A percentile compares a stretch with the other conserved stretches of the same genome.
phyloP scores from a whole-genome alignment of 2,329 filamentous ascomycete genomes.

The Venturiaceae sp. region DNA sequence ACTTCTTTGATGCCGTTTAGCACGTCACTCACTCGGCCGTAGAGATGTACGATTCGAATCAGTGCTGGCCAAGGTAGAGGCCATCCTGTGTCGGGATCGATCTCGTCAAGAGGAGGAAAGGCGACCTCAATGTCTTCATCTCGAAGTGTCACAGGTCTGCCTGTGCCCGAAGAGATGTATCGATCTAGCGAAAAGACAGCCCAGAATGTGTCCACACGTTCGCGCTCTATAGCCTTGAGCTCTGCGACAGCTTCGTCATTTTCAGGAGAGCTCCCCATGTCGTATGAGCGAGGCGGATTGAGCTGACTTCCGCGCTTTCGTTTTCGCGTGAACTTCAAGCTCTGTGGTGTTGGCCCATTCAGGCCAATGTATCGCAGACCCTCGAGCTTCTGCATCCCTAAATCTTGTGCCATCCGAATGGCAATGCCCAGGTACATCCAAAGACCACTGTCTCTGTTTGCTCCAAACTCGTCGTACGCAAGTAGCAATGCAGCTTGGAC shows the following conservation, averaged over 20 bases:
- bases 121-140: conserved; percentile 78
- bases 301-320: neutral
- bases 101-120: conserved; percentile 49
- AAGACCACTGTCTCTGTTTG: conserved; percentile 76
- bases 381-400: conserved; percentile 74
- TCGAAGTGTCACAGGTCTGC: conserved; percentile 70
- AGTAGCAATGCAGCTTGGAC: conserved; percentile 77
- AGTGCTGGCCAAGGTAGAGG: conserved; percentile 72
- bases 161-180: conserved; percentile 80
- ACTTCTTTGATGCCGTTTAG: conserved; percentile 70
- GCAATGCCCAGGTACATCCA: conserved; percentile 92
- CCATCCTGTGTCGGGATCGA: conserved; percentile 49
- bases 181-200: conserved; percentile 80
- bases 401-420: conserved; percentile 71
- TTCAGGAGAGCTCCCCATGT: conserved; percentile 23
- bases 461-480: conserved; percentile 83
- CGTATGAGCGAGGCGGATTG: conserved; percentile 1
- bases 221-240: conserved; percentile 62
- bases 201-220: conserved; percentile 83
- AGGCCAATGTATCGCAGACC: conserved; percentile 53
- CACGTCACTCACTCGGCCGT: conserved; percentile 74
- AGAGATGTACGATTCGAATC: conserved; percentile 76
- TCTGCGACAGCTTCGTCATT: conserved; percentile 35
- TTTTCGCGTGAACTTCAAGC: conserved; percentile 30
- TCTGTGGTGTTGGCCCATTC: conserved; percentile 45